Conservation (phyloP, 306 rosid species). For the Prunus salicina region DNA sequence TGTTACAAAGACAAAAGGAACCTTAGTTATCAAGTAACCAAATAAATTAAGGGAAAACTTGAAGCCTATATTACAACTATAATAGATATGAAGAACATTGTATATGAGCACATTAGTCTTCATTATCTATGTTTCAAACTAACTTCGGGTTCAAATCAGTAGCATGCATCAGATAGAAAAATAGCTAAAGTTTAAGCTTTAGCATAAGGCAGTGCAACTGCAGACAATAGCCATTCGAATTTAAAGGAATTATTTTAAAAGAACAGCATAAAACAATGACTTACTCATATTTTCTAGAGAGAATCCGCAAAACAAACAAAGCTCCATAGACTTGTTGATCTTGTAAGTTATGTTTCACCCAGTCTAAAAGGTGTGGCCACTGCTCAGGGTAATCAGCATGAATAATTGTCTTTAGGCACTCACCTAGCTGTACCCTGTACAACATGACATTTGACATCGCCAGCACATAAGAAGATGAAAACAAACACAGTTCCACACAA, state of each 20-base stretch:
- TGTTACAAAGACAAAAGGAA: background rate
- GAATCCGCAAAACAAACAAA: slow-evolving; percentile 85
- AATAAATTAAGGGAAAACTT: background rate
- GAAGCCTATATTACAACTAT: background rate
- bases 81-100: background rate
- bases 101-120: background rate
- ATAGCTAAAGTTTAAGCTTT: background rate
- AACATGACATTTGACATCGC: slow-evolving; percentile 17
- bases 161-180: background rate
- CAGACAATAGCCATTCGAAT: background rate
- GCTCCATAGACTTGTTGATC: slow-evolving; percentile 92
- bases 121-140: background rate
- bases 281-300: slow-evolving; percentile 96
- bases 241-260: background rate
- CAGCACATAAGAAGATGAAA: background rate
- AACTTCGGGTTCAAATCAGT: background rate
- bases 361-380: slow-evolving; percentile 88
- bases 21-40: background rate
- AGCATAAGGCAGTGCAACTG: background rate
- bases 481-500: background rate
- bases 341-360: slow-evolving; percentile 93
- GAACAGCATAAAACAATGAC: slow-evolving; percentile 20
- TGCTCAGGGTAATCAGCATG: slow-evolving; percentile 96
- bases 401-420: slow-evolving; percentile 87
- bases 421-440: slow-evolving; percentile 89